These are phyloP conservation scores for Aspergillus tubingensis DNA, from an alignment of 2,329 filamentous ascomycete species.

Conservation along the genomic window DNA sequence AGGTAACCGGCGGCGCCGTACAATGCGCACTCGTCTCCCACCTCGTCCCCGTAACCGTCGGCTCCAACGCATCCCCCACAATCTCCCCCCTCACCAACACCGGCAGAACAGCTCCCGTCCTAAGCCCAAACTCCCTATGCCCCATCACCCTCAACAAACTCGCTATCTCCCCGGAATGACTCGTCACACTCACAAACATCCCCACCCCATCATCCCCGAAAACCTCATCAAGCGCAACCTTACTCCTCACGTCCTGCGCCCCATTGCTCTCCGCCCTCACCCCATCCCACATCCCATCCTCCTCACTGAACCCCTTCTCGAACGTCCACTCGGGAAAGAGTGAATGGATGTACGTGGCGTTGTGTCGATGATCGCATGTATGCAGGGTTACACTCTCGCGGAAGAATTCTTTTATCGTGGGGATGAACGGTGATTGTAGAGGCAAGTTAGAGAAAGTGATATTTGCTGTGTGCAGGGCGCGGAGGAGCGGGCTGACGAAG, in stretches of 20 bases:
- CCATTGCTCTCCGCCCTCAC: constrained; percentile 51
- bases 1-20: constrained; percentile 35
- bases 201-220: constrained; percentile 45
- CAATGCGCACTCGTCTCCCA: constrained; percentile 37
- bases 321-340: constrained; percentile 54
- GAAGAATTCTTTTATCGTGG: constrained; percentile 58
- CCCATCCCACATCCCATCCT: constrained; percentile 57
- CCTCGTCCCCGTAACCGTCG: constrained; percentile 18
- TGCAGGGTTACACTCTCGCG: constrained; percentile 61
- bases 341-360: constrained; percentile 48
- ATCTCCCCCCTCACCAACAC: constrained; percentile 51
- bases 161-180: constrained; percentile 59
- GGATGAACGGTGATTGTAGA: constrained; percentile 22
- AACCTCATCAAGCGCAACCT: constrained; percentile 53
- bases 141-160: constrained; percentile 51
- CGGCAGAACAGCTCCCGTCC: constrained; percentile 52
- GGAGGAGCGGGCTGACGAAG: constrained; percentile 58
- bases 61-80: constrained; percentile 3
- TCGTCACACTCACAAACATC: constrained; percentile 56
- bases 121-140: constrained; percentile 49
- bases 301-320: constrained; percentile 55
- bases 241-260: constrained; percentile 50
- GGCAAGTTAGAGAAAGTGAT: constrained; percentile 53
- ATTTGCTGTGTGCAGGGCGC: constrained; percentile 58
- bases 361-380: constrained; percentile 60